Conservation (phyloP, 805 yeast species). For the Yamadazyma phyllophila region DNA sequence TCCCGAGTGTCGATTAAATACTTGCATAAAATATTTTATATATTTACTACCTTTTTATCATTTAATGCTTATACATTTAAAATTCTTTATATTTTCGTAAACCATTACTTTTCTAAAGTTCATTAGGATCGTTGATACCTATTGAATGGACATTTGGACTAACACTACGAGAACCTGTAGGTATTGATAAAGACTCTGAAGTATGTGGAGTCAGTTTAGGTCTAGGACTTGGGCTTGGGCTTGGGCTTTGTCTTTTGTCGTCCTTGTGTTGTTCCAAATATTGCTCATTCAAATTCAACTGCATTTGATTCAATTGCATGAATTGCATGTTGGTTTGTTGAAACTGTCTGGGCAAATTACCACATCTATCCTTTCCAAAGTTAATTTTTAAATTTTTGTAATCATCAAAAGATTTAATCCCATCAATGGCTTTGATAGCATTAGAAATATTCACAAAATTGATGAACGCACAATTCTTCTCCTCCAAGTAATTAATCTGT, state of each 20-base stretch:
- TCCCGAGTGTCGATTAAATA: neutral
- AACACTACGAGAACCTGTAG: constrained; percentile 1
- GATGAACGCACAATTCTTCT: constrained; percentile 85
- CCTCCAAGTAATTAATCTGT: constrained; percentile 83
- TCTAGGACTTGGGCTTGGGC: constrained; percentile 4
- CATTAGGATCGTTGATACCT: constrained; percentile 5
- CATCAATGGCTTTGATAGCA: constrained; percentile 91
- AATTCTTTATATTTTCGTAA: constrained; percentile 5
- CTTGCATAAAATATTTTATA: neutral
- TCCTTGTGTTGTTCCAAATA: constrained; percentile 8
- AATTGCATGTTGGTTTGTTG: constrained; percentile 24
- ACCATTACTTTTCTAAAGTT: constrained; percentile 8
- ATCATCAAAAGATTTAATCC: constrained; percentile 71
- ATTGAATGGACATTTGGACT: constrained; percentile 3
- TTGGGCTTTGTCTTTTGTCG: neutral
- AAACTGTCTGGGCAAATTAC: constrained; percentile 84
- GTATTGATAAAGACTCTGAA: constrained; percentile 5
- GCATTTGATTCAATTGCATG: constrained; percentile 10
- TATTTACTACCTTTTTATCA: neutral
- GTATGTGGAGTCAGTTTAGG: constrained; percentile 3
- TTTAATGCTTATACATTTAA: neutral
- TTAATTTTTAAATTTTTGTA: constrained; percentile 71
- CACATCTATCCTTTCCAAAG: constrained; percentile 94
- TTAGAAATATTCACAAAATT: constrained; percentile 88
- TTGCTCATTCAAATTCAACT: constrained; percentile 9